phyloP scores from a whole-genome alignment of 441 rosid genomes.

The Croton laevigatus region DNA sequence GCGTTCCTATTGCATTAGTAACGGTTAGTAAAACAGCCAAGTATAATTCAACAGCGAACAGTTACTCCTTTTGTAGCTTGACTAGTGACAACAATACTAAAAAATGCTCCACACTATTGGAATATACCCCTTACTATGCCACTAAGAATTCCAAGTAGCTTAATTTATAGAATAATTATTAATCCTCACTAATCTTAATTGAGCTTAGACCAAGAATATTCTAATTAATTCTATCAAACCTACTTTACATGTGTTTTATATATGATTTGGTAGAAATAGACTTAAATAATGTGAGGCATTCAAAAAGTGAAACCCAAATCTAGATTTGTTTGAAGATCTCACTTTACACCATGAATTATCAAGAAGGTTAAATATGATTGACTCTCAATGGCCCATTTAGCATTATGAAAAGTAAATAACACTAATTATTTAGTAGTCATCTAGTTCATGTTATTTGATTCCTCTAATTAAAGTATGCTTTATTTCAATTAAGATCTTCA shows the following conservation, averaged over 20 bases:
- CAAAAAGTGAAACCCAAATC: constrained; percentile 10
- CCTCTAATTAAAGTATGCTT: neutral
- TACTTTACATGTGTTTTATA: neutral
- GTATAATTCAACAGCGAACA: too few relatives aligned
- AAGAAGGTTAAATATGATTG: neutral
- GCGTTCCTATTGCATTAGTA: too few relatives aligned
- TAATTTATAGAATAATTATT: too few relatives aligned
- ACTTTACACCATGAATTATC: neutral
- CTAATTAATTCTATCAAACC: neutral
- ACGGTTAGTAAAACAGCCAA: too few relatives aligned
- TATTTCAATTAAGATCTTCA: constrained; percentile 16
- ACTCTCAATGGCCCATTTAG: neutral
- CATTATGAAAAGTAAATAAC: neutral
- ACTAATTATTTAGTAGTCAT: neutral
- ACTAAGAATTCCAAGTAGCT: neutral
- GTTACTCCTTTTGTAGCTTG: neutral
- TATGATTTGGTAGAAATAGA: neutral
- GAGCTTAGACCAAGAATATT: neutral
- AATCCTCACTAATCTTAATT: neutral
- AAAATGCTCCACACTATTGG: neutral
- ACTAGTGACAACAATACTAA: neutral
- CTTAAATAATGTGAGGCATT: neutral
- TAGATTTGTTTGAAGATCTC: constrained; percentile 2
- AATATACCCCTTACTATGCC: neutral
- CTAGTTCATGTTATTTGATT: constrained; percentile 6